These are phyloP conservation scores for Alternaria ventricosa DNA, from an alignment of 2,329 filamentous ascomycete genomes.

Conservation along the genomic window DNA sequence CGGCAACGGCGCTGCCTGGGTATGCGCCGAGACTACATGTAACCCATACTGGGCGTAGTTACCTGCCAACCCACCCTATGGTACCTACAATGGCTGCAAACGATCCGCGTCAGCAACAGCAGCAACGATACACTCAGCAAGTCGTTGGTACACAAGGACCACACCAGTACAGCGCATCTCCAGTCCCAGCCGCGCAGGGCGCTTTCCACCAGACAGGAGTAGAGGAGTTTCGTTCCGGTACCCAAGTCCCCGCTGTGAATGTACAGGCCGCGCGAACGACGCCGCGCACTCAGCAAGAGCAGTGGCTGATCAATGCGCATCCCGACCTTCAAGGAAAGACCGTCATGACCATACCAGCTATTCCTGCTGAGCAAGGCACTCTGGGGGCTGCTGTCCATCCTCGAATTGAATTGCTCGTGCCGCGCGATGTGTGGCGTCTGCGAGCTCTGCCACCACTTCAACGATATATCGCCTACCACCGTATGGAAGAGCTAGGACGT, in stretches of 20 bases:
- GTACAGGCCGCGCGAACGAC: neutral
- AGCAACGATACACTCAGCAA: neutral
- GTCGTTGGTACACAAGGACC: neutral
- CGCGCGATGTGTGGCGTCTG: neutral
- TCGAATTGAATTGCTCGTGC: neutral
- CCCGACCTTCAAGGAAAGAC: neutral
- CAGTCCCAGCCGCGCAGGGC: neutral
- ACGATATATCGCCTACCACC: neutral
- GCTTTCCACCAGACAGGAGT: neutral
- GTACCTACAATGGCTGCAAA: neutral
- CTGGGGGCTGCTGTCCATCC: neutral
- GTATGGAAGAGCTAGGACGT: neutral
- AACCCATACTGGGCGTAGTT: neutral
- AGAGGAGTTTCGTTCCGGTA: neutral
- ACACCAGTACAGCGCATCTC: neutral
- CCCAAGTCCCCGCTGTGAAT: neutral
- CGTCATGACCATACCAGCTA: neutral
- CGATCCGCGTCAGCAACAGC: fast-evolving
- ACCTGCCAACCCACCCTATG: neutral
- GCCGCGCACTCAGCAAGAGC: neutral
- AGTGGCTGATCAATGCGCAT: neutral
- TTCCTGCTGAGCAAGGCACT: neutral
- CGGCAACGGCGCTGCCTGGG: neutral
- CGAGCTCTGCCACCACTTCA: neutral
- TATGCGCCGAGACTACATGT: too few species aligned